Evolutionary conservation across 1,139 yeast species (phyloP).

Genomic region (Kurtzmaniella quercitrusa): DNA sequence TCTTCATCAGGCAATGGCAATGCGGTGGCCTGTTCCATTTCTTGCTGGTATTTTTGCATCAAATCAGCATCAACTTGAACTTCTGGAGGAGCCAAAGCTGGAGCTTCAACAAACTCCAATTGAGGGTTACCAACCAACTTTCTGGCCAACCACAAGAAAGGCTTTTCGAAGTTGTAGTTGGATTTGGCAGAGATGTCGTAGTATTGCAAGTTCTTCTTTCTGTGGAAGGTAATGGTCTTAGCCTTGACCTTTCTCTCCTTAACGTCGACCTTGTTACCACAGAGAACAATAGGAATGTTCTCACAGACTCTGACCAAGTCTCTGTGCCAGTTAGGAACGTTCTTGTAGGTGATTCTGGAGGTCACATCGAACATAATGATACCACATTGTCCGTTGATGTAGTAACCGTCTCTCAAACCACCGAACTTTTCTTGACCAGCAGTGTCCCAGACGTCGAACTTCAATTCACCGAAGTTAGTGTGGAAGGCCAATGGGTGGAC

Average conservation of each 20-base stretch:
- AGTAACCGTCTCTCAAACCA: constrained; percentile 99
- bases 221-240: constrained; percentile 99
- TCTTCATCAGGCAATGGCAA: constrained; percentile 99
- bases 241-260: constrained; percentile 99
- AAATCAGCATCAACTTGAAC: constrained; percentile 93
- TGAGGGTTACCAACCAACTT: constrained; percentile 97
- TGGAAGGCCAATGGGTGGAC: constrained; percentile 98
- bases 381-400: constrained; percentile 99
- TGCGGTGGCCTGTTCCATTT: constrained; percentile 99
- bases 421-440: constrained; percentile 99
- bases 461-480: constrained; percentile 98
- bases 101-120: constrained; percentile 97
- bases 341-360: constrained; percentile 98
- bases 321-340: constrained; percentile 99
- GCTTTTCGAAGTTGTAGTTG: constrained; percentile 99
- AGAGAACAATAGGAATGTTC: constrained; percentile 96
- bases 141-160: constrained; percentile 99
- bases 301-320: constrained; percentile 99
- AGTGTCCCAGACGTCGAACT: constrained; percentile 99
- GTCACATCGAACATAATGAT: constrained; percentile 99
- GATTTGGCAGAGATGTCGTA: constrained; percentile 99
- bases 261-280: constrained; percentile 99
- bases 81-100: constrained; percentile 99
- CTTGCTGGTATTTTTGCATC: constrained; percentile 98
- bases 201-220: constrained; percentile 99